Evolutionary conservation across 2,329 filamentous ascomycete species (phyloP).

Genomic region (Stagonosporopsis cucurbitacearum): DNA sequence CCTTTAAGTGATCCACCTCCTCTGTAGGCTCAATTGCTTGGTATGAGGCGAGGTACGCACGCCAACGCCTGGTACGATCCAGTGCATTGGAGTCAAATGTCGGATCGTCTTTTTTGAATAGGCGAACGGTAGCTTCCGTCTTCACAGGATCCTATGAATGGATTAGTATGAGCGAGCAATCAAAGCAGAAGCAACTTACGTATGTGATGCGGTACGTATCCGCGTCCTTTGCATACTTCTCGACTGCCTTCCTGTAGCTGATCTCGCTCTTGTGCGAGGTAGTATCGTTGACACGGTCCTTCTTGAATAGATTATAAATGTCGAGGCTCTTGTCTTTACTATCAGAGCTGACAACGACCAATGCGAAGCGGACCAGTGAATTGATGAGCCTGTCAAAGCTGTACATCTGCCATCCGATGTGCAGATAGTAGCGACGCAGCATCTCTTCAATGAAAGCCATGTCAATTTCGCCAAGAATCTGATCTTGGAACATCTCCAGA

Average conservation of each 20-base stretch:
- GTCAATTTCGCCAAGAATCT: constrained; percentile 81
- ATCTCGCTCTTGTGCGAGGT: constrained; percentile 91
- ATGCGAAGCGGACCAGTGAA: constrained; percentile 78
- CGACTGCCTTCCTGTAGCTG: constrained; percentile 86
- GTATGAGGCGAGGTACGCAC: constrained; percentile 94
- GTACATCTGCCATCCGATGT: constrained; percentile 91
- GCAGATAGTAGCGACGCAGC: constrained; percentile 88
- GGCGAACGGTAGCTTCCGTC: constrained; percentile 75
- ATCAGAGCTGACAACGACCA: constrained; percentile 84
- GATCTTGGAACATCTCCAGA: constrained; percentile 83
- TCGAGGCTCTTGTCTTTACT: constrained; percentile 93
- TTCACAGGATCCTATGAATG: constrained; percentile 61
- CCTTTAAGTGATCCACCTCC: constrained; percentile 43
- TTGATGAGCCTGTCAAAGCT: constrained; percentile 88
- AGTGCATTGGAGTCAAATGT: constrained; percentile 77
- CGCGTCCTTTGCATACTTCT: constrained; percentile 90
- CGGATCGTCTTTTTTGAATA: constrained; percentile 85
- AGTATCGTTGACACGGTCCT: constrained; percentile 79
- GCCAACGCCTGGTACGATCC: constrained; percentile 72
- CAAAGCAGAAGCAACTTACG: constrained; percentile 65
- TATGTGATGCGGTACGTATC: constrained; percentile 90
- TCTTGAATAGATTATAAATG: constrained; percentile 84
- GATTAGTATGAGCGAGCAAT: constrained; percentile 32
- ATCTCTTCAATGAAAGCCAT: constrained; percentile 86
- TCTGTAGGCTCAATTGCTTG: constrained; percentile 84